A percentile compares a stretch with the other conserved stretches of the same genome.
Evolutionary conservation across 495 filamentous ascomycete species (phyloP).

Genomic region (Xylaria acuta): DNA sequence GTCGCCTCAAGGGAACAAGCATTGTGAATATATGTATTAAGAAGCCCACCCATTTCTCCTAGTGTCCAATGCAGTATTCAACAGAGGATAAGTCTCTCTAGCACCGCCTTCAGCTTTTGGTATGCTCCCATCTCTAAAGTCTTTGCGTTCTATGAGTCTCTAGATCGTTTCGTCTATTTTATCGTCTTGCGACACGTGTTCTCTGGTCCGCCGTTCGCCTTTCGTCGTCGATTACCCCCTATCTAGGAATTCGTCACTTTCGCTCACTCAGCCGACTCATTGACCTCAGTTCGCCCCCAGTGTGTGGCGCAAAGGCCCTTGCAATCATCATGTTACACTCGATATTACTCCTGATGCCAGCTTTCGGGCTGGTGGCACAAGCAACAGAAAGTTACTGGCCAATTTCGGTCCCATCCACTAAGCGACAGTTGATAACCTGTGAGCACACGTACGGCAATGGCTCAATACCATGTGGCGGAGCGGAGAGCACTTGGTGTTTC

Average conservation of each 20-base stretch:
- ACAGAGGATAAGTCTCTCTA: neutral
- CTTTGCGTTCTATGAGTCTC: conserved; percentile 7
- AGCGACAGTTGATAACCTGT: conserved; percentile 41
- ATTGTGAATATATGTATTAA: conserved; percentile 15
- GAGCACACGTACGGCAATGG: conserved; percentile 46
- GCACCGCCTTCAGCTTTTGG: neutral
- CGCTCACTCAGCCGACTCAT: neutral
- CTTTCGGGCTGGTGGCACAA: conserved; percentile 23
- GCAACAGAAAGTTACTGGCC: conserved; percentile 27
- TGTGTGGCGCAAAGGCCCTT: neutral
- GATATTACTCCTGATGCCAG: conserved; percentile 22
- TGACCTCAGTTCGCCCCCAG: neutral
- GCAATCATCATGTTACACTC: conserved; percentile 17
- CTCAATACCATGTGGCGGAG: conserved; percentile 43
- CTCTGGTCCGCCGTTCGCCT: neutral
- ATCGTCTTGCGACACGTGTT: neutral
- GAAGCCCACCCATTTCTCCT: neutral
- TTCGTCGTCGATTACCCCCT: neutral
- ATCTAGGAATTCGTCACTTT: neutral
- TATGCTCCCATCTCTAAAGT: conserved; percentile 1
- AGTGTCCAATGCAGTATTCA: neutral
- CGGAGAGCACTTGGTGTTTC: conserved; percentile 44
- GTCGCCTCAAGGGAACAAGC: neutral
- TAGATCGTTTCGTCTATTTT: conserved; percentile 3
- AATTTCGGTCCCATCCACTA: conserved; percentile 18